Evolutionary conservation across 257 asterid species (phyloP).

Genomic region (Gardenia jasminoides): DNA sequence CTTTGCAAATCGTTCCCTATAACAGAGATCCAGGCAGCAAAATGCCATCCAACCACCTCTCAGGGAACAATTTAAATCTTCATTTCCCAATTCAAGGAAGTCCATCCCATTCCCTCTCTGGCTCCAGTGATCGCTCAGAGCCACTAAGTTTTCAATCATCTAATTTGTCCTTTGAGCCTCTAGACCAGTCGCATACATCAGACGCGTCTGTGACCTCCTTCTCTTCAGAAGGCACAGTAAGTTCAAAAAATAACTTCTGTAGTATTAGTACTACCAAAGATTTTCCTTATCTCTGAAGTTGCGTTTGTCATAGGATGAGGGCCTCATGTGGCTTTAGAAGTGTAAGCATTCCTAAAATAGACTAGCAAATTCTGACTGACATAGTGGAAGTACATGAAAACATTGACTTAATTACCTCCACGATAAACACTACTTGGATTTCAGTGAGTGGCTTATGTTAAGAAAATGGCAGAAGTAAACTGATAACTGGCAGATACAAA

Average conservation of each 20-base stretch:
- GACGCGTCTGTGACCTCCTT: conserved; percentile 31
- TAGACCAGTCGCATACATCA: conserved; percentile 20
- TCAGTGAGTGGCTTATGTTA: not conserved
- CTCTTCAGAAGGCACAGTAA: conserved; percentile 30
- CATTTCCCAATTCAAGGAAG: conserved; percentile 25
- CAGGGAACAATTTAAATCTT: conserved; percentile 27
- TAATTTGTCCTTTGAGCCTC: conserved; percentile 32
- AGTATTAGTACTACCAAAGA: not conserved
- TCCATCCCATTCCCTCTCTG: conserved; percentile 23
- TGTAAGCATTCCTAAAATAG: not conserved
- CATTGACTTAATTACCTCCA: not conserved
- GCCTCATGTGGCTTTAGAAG: not conserved
- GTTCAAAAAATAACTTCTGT: conserved; percentile 9
- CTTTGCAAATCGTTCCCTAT: conserved; percentile 5
- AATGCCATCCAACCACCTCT: conserved; percentile 26
- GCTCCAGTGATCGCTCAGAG: conserved; percentile 32
- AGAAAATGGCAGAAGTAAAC: not conserved
- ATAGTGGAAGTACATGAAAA: not conserved
- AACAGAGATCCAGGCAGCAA: conserved; percentile 28
- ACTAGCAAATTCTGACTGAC: not conserved
- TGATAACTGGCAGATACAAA: not conserved
- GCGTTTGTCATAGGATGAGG: not conserved
- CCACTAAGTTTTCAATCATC: conserved; percentile 29
- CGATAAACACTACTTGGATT: not conserved
- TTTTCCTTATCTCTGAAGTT: not conserved